Conservation (phyloP, 2,329 filamentous ascomycete genomes). For the Verticillium tricorpus region DNA sequence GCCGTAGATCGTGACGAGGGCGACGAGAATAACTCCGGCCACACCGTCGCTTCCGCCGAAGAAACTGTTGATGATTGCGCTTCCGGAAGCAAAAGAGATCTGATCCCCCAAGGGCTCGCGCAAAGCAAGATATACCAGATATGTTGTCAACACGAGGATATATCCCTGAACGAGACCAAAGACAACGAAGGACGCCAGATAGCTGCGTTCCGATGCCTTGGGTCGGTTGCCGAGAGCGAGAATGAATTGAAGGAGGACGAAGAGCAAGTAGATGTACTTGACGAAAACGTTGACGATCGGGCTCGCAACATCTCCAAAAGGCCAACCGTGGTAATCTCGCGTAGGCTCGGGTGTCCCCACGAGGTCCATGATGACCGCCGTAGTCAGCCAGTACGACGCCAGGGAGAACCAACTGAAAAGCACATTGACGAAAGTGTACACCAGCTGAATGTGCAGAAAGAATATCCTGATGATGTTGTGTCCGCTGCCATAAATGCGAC, state of each 20-base stretch:
- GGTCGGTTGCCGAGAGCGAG: conserved; percentile 82
- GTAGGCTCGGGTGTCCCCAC: conserved; percentile 59
- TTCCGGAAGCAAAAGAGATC: conserved; percentile 53
- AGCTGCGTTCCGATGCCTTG: conserved; percentile 79
- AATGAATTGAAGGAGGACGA: conserved; percentile 81
- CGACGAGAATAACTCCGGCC: conserved; percentile 78
- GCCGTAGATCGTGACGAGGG: conserved; percentile 77
- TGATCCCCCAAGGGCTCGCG: conserved; percentile 38
- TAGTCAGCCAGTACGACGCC: conserved; percentile 86
- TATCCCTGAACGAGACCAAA: conserved; percentile 81
- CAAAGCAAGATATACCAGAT: conserved; percentile 74
- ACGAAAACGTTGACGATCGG: conserved; percentile 78
- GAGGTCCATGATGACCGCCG: conserved; percentile 82
- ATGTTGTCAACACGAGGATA: conserved; percentile 72
- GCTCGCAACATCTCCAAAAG: conserved; percentile 72
- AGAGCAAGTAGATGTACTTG: conserved; percentile 78
- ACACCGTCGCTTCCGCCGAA: conserved; percentile 59
- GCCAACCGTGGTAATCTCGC: conserved; percentile 59
- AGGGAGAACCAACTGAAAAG: conserved; percentile 74
- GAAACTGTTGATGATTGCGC: conserved; percentile 65
- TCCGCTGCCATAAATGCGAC: conserved; percentile 85
- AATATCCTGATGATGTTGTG: conserved; percentile 90
- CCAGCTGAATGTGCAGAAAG: conserved; percentile 82
- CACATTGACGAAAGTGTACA: conserved; percentile 79
- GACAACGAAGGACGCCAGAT: conserved; percentile 72